Evolutionary conservation across 1,284 basidiomycete genomes (phyloP).

Genomic region (Ceratobasidium papillatum): DNA sequence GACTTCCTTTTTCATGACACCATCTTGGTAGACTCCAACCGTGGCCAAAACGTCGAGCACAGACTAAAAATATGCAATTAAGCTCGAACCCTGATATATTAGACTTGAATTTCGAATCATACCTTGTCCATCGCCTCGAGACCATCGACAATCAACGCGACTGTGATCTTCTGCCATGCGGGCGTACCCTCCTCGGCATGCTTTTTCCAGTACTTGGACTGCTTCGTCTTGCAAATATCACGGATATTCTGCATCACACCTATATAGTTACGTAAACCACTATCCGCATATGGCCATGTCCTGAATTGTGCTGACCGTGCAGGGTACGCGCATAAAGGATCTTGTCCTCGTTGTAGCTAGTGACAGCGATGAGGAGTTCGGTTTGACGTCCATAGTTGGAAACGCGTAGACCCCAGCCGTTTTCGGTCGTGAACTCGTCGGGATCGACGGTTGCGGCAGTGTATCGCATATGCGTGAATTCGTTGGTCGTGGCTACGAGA

Average conservation of each 20-base stretch:
- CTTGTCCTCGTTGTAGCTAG: conserved; percentile 93
- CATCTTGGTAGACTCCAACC: conserved; percentile 90
- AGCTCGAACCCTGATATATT: conserved; percentile 5
- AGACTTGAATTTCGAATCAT: background rate
- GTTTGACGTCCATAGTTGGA: conserved; percentile 90
- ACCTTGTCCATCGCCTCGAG: conserved; percentile 95
- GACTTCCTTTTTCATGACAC: conserved; percentile 91
- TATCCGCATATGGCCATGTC: conserved; percentile 12
- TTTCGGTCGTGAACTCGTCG: conserved; percentile 86
- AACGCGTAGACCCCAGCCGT: conserved; percentile 84
- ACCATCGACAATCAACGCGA: conserved; percentile 91
- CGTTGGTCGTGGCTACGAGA: conserved; percentile 29
- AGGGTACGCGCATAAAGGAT: conserved; percentile 90
- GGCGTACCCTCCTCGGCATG: conserved; percentile 87
- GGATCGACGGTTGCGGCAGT: conserved; percentile 94
- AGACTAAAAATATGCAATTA: conserved; percentile 47
- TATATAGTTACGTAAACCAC: conserved; percentile 49
- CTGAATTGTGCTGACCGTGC: conserved; percentile 62
- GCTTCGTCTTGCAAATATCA: conserved; percentile 96
- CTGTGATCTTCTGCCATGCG: conserved; percentile 92
- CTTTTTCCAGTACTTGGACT: conserved; percentile 90
- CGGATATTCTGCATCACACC: conserved; percentile 96
- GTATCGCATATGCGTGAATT: conserved; percentile 79
- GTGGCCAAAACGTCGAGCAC: conserved; percentile 89
- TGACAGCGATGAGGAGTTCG: conserved; percentile 91